Evolutionary conservation across 345 rosid genomes (phyloP).

Genomic region (Camelina hispida): DNA sequence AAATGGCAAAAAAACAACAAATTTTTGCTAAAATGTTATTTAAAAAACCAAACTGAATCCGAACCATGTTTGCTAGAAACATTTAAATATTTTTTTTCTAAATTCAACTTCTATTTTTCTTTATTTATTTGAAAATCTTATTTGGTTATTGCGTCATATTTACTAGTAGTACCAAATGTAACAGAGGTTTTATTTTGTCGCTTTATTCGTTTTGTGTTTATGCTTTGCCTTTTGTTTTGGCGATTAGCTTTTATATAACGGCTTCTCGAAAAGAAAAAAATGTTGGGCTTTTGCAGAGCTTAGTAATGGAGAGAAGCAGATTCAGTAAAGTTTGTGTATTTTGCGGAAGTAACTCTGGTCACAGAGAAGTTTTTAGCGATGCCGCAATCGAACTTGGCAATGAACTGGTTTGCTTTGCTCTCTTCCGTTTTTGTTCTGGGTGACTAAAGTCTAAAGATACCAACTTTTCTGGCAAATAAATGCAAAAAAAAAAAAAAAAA

Average conservation of each 20-base stretch:
- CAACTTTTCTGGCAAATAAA: not conserved
- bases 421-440: not conserved
- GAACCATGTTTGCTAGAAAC: too few species aligned
- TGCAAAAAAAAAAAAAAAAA: too few species aligned
- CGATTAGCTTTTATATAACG: conserved; percentile 18
- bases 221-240: not conserved
- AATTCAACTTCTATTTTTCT: too few species aligned
- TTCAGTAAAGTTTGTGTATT: conserved; percentile 89
- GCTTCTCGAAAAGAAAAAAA: conserved; percentile 15
- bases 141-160: conserved; percentile 12
- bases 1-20: too few species aligned
- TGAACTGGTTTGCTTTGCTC: conserved; percentile 68
- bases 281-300: not conserved
- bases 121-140: too few species aligned
- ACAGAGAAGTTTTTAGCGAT: conserved; percentile 75
- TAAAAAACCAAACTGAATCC: too few species aligned
- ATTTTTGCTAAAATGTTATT: too few species aligned
- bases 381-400: conserved; percentile 90
- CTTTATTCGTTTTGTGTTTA: conserved; percentile 4
- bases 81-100: too few species aligned
- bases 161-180: not conserved
- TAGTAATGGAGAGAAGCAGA: conserved; percentile 62
- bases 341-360: conserved; percentile 92
- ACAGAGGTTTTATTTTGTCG: conserved; percentile 23
- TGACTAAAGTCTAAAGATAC: conserved; percentile 15